Conservation (phyloP, 768 basidiomycete genomes). For the Basidioascus undulatus region DNA sequence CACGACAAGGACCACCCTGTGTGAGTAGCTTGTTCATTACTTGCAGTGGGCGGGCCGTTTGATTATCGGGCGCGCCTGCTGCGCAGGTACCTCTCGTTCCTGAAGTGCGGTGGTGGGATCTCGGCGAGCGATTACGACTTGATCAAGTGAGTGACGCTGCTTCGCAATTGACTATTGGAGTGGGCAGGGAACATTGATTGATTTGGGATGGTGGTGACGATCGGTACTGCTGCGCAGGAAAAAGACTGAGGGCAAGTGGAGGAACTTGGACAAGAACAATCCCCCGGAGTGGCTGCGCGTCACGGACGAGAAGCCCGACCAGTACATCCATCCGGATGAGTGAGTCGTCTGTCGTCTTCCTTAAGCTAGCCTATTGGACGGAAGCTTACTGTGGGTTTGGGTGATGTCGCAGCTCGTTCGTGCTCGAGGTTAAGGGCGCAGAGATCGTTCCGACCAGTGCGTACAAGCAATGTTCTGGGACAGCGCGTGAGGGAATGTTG, state of each 20-base stretch:
- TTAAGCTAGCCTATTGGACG: background rate
- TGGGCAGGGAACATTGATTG: no score
- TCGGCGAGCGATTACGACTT: conserved; percentile 65
- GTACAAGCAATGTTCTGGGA: conserved; percentile 1
- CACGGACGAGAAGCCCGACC: conserved; percentile 63
- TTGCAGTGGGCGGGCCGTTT: background rate
- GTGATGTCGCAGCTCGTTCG: conserved; percentile 45
- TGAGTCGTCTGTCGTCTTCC: conserved; percentile 17
- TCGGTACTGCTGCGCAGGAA: conserved; percentile 25
- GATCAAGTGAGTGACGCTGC: conserved; percentile 25
- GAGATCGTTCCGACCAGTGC: conserved; percentile 58
- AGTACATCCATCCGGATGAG: conserved; percentile 79
- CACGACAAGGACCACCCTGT: conserved; percentile 34
- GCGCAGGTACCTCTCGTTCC: conserved; percentile 57
- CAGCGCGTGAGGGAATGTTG: conserved; percentile 1
- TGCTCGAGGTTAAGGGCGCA: conserved; percentile 76
- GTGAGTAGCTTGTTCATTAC: conserved; percentile 20
- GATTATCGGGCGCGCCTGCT: background rate
- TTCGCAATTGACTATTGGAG: background rate
- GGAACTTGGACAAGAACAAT: conserved; percentile 43
- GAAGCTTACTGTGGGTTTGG: background rate
- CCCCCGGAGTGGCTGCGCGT: conserved; percentile 36
- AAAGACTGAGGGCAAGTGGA: conserved; percentile 33
- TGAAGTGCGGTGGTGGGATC: conserved; percentile 72
- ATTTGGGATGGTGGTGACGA: no score